These are phyloP conservation scores for Pythium rishiriense DNA, from an alignment of 352 stramenopile genomes.

Conservation along the genomic window DNA sequence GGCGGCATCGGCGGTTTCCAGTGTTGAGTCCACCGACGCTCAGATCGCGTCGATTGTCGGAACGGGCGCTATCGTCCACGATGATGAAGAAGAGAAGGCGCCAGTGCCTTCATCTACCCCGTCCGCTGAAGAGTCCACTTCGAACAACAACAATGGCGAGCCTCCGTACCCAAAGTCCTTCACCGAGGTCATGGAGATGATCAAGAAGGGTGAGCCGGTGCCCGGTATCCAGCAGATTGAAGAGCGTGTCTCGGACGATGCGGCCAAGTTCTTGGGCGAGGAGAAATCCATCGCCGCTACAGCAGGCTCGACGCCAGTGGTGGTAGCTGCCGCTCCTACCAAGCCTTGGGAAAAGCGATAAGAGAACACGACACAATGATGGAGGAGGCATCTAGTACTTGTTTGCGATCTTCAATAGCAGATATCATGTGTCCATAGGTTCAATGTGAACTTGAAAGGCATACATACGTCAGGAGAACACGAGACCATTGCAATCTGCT, in stretches of 20 bases:
- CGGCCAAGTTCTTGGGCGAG: conserved; percentile 27
- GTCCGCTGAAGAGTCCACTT: not conserved
- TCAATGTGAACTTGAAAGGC: too few relatives aligned
- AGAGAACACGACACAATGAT: not conserved
- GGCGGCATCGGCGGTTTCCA: not conserved
- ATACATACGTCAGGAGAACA: too few relatives aligned
- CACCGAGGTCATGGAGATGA: conserved; percentile 70
- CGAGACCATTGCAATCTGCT: too few relatives aligned
- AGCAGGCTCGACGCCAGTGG: not conserved
- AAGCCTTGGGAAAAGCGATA: conserved; percentile 29
- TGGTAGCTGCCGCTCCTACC: not conserved
- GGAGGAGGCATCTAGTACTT: too few relatives aligned
- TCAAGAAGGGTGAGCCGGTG: conserved; percentile 73
- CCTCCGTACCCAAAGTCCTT: conserved; percentile 72
- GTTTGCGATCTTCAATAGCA: too few relatives aligned
- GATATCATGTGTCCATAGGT: too few relatives aligned
- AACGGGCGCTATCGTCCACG: conserved; percentile 5
- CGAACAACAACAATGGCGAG: conserved; percentile 18
- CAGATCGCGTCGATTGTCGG: conserved; percentile 8
- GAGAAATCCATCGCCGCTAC: not conserved
- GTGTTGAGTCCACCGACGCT: not conserved
- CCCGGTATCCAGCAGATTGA: conserved; percentile 75
- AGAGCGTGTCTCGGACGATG: conserved; percentile 69
- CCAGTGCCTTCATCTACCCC: not conserved
- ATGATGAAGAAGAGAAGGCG: conserved; percentile 25